Evolutionary conservation across 305 asterid genomes (phyloP).

Genomic region (Fraxinus xanthoxyloides): DNA sequence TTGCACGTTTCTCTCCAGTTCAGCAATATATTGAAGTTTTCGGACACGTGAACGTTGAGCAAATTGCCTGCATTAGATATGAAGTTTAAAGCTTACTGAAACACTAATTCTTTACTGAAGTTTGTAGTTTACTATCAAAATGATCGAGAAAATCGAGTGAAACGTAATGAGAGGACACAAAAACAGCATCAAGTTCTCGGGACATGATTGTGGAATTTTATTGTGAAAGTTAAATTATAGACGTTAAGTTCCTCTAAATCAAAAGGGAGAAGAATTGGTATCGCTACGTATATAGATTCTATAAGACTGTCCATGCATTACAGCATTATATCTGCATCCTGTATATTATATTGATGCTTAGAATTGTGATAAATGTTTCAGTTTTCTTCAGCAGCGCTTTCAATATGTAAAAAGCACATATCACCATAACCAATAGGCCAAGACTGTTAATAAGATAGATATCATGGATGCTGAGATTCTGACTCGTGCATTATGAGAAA

Average conservation of each 20-base stretch:
- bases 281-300: not conserved
- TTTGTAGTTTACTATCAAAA: not conserved
- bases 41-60: constrained; percentile 98
- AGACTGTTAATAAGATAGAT: not conserved
- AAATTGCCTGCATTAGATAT: constrained; percentile 68
- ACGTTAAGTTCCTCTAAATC: not conserved
- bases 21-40: constrained; percentile 94
- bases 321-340: not conserved
- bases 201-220: not conserved
- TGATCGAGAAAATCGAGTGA: not conserved
- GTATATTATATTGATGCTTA: not conserved
- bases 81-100: constrained; percentile 7
- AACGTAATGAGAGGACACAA: not conserved
- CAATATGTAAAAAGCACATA: not conserved
- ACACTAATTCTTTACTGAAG: constrained; percentile 11
- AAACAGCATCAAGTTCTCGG: not conserved
- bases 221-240: not conserved
- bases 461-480: not conserved
- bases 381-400: not conserved
- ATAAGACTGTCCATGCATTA: not conserved
- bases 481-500: not conserved
- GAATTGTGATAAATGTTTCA: not conserved
- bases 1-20: constrained; percentile 89
- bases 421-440: not conserved
- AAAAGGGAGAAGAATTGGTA: not conserved